Conservation (phyloP, 2,329 filamentous ascomycete genomes). For the Sclerotinia sclerotiorum region DNA sequence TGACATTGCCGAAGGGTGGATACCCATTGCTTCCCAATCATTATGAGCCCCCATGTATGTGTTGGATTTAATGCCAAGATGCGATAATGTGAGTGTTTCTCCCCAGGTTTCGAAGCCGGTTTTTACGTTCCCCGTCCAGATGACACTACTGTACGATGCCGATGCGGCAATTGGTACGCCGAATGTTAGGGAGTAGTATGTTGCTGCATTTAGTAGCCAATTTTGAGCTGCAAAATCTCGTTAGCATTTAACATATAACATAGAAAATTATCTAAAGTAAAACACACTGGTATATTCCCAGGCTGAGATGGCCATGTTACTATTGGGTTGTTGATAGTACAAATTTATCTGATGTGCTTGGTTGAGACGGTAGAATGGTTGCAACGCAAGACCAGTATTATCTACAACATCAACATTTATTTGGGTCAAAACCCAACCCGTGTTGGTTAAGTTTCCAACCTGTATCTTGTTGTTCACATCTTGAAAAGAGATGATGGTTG, state of each 20-base stretch:
- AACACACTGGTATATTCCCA: slow-evolving; percentile 6
- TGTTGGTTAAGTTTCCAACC: slow-evolving; percentile 24
- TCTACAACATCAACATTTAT: slow-evolving; percentile 20
- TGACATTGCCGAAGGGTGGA: slow-evolving; percentile 24
- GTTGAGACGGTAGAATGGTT: slow-evolving; percentile 23
- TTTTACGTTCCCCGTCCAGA: not conserved
- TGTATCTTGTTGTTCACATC: slow-evolving; percentile 26
- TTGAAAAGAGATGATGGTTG: slow-evolving; percentile 26
- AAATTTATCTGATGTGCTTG: slow-evolving; percentile 27
- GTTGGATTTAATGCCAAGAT: not conserved
- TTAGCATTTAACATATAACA: not conserved
- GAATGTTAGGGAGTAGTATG: slow-evolving; percentile 1
- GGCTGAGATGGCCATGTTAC: slow-evolving; percentile 23
- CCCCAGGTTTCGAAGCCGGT: slow-evolving; percentile 9
- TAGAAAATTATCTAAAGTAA: not conserved
- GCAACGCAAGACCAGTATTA: slow-evolving; percentile 26
- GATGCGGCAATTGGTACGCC: slow-evolving; percentile 4
- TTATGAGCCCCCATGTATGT: slow-evolving; percentile 11
- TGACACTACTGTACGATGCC: slow-evolving; percentile 2
- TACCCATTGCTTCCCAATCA: slow-evolving; percentile 4
- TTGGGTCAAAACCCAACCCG: slow-evolving; percentile 27
- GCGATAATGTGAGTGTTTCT: slow-evolving; percentile 4
- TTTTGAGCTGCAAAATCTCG: not conserved
- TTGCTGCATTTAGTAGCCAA: not conserved
- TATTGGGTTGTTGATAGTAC: slow-evolving; percentile 21